A percentile compares a stretch with the other conserved stretches of the same genome.
Conservation (phyloP, 768 basidiomycete genomes). For the Lactarius deliciosus region DNA sequence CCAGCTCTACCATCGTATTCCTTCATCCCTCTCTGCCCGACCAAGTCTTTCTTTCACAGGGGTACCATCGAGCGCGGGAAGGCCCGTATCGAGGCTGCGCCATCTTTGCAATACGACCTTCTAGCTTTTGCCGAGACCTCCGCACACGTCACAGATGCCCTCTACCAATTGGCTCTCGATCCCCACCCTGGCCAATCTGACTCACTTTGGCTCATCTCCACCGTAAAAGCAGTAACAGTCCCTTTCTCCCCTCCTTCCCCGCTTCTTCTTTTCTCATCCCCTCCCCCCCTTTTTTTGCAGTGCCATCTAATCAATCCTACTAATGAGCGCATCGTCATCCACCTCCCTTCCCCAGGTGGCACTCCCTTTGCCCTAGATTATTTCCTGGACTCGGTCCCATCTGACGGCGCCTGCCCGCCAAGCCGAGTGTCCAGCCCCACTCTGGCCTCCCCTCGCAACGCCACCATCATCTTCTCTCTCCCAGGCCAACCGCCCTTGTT, state of each 20-base stretch:
- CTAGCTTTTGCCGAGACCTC: constrained; percentile 41
- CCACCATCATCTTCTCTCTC: constrained; percentile 48
- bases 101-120: constrained; percentile 49
- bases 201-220: constrained; percentile 55
- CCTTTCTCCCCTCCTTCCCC: constrained; percentile 19
- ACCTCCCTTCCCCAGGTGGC: constrained; percentile 43
- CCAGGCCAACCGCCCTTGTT: constrained; percentile 59
- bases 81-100: constrained; percentile 41
- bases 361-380: constrained; percentile 69
- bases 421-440: constrained; percentile 11
- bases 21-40: constrained; percentile 46
- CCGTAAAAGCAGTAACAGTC: constrained; percentile 58
- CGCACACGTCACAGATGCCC: constrained; percentile 42
- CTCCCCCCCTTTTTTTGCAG: constrained; percentile 38
- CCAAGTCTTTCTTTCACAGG: constrained; percentile 42
- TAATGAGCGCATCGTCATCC: constrained; percentile 58
- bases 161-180: constrained; percentile 73
- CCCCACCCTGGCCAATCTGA: constrained; percentile 44
- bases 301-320: constrained; percentile 62
- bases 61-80: constrained; percentile 36
- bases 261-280: constrained; percentile 12
- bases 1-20: constrained; percentile 53
- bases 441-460: constrained; percentile 42
- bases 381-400: constrained; percentile 66
- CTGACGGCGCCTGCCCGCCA: constrained; percentile 62